These are phyloP conservation scores for Leersia perrieri DNA, from an alignment of 176 grass and related monocot species.

Conservation along the genomic window DNA sequence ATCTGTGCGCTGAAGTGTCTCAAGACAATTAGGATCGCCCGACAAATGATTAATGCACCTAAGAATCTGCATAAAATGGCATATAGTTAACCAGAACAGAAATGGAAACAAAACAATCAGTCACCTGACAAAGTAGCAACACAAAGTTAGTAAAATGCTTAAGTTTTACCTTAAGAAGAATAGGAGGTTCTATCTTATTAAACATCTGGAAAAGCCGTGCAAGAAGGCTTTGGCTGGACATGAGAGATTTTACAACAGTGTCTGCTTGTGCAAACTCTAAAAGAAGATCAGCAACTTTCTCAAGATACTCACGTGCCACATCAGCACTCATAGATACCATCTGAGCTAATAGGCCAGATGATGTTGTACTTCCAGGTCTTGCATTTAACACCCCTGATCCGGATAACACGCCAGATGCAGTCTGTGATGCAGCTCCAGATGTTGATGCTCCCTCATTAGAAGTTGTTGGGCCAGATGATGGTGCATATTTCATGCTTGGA, in stretches of 20 bases:
- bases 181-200: conserved; percentile 93
- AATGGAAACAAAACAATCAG: conserved; percentile 23
- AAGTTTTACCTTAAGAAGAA: conserved; percentile 83
- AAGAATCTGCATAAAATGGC: conserved; percentile 63
- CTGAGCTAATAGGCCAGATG: conserved; percentile 86
- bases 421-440: conserved; percentile 89
- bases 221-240: conserved; percentile 85
- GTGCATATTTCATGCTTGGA: conserved; percentile 52
- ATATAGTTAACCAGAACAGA: conserved; percentile 22
- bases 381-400: conserved; percentile 98
- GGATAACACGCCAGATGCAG: conserved; percentile 94
- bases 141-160: conserved; percentile 15
- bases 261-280: conserved; percentile 97
- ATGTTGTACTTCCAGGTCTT: conserved; percentile 95
- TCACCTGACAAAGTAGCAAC: conserved; percentile 26
- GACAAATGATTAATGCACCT: conserved; percentile 98
- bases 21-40: conserved; percentile 93
- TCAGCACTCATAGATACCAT: conserved; percentile 95
- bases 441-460: conserved; percentile 85
- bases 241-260: conserved; percentile 76
- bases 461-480: conserved; percentile 34
- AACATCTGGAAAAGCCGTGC: conserved; percentile 96
- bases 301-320: conserved; percentile 87
- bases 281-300: conserved; percentile 96
- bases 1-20: conserved; percentile 94